phyloP scores from a whole-genome alignment of 1,139 yeast genomes.

The Cylindricascospora bacillispora region DNA sequence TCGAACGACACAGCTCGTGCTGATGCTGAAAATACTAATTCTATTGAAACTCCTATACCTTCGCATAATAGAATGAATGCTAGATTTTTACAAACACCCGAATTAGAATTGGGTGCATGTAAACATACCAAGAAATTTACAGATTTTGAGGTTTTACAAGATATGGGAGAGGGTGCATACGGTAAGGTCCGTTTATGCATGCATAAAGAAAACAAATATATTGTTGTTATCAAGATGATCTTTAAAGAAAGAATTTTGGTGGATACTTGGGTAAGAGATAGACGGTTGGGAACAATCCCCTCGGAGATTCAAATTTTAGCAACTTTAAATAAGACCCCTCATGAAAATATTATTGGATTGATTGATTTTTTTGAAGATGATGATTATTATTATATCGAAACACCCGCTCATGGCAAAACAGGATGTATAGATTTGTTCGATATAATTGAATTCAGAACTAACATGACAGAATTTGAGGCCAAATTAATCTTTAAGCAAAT shows the following conservation, averaged over 20 bases:
- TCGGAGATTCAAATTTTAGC: slow-evolving; percentile 90
- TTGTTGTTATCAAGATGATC: slow-evolving; percentile 74
- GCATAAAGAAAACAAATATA: slow-evolving; percentile 43
- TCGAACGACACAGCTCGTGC: not conserved
- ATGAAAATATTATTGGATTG: slow-evolving; percentile 73
- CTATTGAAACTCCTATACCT: slow-evolving; percentile 4
- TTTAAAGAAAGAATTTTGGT: slow-evolving; percentile 86
- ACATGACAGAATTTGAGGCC: slow-evolving; percentile 68
- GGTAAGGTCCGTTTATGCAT: slow-evolving; percentile 81
- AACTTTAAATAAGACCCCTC: slow-evolving; percentile 59
- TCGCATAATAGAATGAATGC: slow-evolving; percentile 45
- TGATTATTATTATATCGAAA: slow-evolving; percentile 76
- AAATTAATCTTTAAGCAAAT: slow-evolving; percentile 69
- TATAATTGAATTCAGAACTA: slow-evolving; percentile 69
- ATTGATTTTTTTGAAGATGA: slow-evolving; percentile 89
- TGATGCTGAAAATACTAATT: not conserved
- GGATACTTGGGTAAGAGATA: slow-evolving; percentile 94
- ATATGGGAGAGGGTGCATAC: slow-evolving; percentile 93
- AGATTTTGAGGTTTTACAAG: slow-evolving; percentile 59
- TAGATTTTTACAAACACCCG: slow-evolving; percentile 22
- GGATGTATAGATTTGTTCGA: slow-evolving; percentile 92
- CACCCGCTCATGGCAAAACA: slow-evolving; percentile 75
- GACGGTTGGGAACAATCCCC: slow-evolving; percentile 83
- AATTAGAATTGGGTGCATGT: slow-evolving; percentile 31
- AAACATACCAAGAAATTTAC: slow-evolving; percentile 54